A percentile compares a stretch with the other conserved stretches of the same genome.
These are phyloP conservation scores for Cladosporium phlei DNA, from an alignment of 2,329 filamentous ascomycete species.

Conservation along the genomic window DNA sequence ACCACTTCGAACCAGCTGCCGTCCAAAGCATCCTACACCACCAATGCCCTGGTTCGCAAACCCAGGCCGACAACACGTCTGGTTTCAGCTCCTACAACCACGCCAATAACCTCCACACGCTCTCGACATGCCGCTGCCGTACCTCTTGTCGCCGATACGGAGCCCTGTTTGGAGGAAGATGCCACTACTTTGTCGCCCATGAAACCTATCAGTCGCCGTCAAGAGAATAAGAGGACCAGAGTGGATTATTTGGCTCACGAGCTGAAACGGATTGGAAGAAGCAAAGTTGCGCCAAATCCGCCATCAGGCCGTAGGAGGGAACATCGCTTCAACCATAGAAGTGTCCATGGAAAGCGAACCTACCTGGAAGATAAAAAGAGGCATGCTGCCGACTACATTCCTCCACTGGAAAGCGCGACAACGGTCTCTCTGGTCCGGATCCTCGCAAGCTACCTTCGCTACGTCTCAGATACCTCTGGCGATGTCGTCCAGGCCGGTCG, in stretches of 20 bases:
- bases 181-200: not conserved
- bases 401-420: not conserved
- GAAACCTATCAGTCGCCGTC: not conserved
- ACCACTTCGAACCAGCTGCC: not conserved
- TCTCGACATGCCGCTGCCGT: not conserved
- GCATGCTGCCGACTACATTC: constrained; percentile 8
- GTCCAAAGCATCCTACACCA: not conserved
- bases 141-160: not conserved
- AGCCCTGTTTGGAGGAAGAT: not conserved
- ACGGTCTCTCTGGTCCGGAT: constrained; percentile 17
- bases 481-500: not conserved
- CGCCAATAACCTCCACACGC: not conserved
- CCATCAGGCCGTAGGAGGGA: not conserved
- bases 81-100: not conserved
- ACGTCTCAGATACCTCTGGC: not conserved
- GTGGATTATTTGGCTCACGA: constrained; percentile 3
- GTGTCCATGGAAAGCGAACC: not conserved
- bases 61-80: too few relatives aligned
- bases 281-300: constrained; percentile 4
- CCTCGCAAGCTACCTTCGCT: constrained; percentile 18
- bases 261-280: not conserved
- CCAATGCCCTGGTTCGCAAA: not conserved
- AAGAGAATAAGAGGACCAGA: constrained; percentile 1
- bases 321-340: constrained; percentile 1
- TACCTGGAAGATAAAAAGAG: constrained; percentile 7